A percentile compares a stretch with the other conserved stretches of the same genome.
These are phyloP conservation scores for Solanum piurae DNA, from an alignment of 257 asterid genomes.

Conservation along the genomic window DNA sequence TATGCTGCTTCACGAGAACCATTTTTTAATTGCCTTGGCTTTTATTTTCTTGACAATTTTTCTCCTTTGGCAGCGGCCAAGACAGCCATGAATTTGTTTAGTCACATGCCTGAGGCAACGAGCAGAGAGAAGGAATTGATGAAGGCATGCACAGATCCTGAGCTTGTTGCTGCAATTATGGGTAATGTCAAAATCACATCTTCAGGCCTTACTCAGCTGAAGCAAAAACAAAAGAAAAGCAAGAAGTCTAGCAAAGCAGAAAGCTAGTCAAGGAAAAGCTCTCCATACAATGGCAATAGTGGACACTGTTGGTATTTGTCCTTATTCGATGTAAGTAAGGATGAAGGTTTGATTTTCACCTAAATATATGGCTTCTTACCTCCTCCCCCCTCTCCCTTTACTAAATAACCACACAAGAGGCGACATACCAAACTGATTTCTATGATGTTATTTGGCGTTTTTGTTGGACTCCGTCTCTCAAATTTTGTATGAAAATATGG, in stretches of 20 bases:
- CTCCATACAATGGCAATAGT: neutral
- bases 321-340: neutral
- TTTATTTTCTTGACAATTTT: neutral
- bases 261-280: slow-evolving; percentile 3
- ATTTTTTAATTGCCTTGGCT: neutral
- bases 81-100: slow-evolving; percentile 72
- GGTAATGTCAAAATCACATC: slow-evolving; percentile 92
- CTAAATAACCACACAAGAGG: neutral
- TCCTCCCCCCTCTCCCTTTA: neutral
- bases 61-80: slow-evolving; percentile 64
- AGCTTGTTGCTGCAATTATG: slow-evolving; percentile 78
- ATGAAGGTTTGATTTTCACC: neutral
- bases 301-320: neutral
- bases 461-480: neutral
- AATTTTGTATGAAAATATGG: neutral
- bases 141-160: slow-evolving; percentile 99
- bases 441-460: neutral
- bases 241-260: slow-evolving; percentile 60
- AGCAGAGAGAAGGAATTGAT: slow-evolving; percentile 85
- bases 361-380: neutral
- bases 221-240: slow-evolving; percentile 84
- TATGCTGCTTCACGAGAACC: neutral
- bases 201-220: slow-evolving; percentile 87
- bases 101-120: slow-evolving; percentile 68
- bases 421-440: neutral